Evolutionary conservation across 2,329 filamentous ascomycete genomes (phyloP).

Genomic region (Aspergillus ibericus): DNA sequence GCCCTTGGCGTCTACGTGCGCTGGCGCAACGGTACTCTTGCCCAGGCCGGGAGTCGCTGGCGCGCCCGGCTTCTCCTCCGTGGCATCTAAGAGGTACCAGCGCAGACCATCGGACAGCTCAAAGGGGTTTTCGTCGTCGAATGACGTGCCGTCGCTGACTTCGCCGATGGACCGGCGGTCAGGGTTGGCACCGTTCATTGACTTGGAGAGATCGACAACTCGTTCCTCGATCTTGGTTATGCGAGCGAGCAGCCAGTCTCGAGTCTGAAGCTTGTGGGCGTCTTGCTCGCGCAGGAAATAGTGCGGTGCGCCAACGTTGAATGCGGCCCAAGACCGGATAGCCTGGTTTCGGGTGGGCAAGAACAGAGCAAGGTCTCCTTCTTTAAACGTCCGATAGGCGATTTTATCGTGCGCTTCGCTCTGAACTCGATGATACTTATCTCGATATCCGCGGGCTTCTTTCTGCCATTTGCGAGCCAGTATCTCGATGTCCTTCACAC

Average conservation of each 20-base stretch:
- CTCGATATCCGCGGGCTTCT: conserved; percentile 81
- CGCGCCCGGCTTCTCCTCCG: conserved; percentile 87
- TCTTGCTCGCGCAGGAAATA: conserved; percentile 96
- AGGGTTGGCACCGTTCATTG: conserved; percentile 57
- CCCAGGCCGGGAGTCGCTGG: conserved; percentile 90
- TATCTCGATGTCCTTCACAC: conserved; percentile 90
- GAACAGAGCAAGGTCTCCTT: conserved; percentile 92
- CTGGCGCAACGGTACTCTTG: conserved; percentile 86
- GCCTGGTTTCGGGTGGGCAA: conserved; percentile 91
- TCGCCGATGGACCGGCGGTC: conserved; percentile 53
- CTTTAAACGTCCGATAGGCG: conserved; percentile 92
- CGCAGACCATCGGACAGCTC: conserved; percentile 90
- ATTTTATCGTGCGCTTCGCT: conserved; percentile 94
- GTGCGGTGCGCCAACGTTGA: conserved; percentile 96
- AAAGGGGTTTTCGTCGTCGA: conserved; percentile 94
- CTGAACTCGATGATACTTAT: conserved; percentile 77
- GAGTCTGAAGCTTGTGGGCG: conserved; percentile 74
- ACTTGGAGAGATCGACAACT: conserved; percentile 86
- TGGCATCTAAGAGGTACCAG: conserved; percentile 94
- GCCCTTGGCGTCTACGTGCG: conserved; percentile 81
- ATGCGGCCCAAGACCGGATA: conserved; percentile 94
- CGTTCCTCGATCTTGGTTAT: conserved; percentile 90
- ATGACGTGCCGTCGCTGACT: conserved; percentile 56
- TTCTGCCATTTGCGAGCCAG: conserved; percentile 91
- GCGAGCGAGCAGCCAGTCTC: conserved; percentile 95